Evolutionary conservation across 2,329 filamentous ascomycete species (phyloP), one percentile per base, ranked within the genome.

Genomic region (Fusarium denticulatum): DNA sequence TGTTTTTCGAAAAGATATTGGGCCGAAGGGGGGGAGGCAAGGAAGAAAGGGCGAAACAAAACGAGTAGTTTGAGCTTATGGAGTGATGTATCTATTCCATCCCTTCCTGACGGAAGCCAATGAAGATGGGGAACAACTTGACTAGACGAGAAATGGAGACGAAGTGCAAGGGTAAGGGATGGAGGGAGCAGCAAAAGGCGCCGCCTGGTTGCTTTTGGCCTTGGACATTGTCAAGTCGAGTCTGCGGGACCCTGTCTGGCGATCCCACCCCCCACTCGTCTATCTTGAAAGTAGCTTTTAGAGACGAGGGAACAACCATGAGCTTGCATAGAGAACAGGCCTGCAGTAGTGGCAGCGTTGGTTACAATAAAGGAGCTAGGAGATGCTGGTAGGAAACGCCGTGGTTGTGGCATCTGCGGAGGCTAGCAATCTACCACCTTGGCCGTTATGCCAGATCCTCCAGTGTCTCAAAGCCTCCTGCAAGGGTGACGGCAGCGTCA

Each of bases 401-500:
- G 63, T 56, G 62, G 61, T 46, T 59, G 52, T 70, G 64, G 50
- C 64, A 76, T 73, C 52, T 67, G 64, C 63, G 72, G 73, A 73
- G 68, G 53, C 69, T 58, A 72, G 63, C 49, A 57, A 63, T 68
- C 64, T 60, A 58, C 66, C 71, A 67, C 73, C 64, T 74, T 68
- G 72, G 74, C 77, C 75, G 77, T 78, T 78, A 77, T 78, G 76
- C 76, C 77, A 78, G 75, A 77, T 77, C 76, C 72, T 71, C 71
- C 65, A 72, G 52, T 77, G 77, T 78, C 75, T 78, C 76, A 78
- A 67, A 77, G 58, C 57, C 59, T 47, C 40, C 67, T 77, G 77
- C 77, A 78, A 77, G 76, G 76, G 76, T 78, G 76, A 74, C 50
- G 75, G 73, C 61, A 74, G 73, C 66, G 53, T 67, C 68, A 69